phyloP scores from a whole-genome alignment of 352 stramenopile genomes.

The Globisporangium takayamanum region DNA sequence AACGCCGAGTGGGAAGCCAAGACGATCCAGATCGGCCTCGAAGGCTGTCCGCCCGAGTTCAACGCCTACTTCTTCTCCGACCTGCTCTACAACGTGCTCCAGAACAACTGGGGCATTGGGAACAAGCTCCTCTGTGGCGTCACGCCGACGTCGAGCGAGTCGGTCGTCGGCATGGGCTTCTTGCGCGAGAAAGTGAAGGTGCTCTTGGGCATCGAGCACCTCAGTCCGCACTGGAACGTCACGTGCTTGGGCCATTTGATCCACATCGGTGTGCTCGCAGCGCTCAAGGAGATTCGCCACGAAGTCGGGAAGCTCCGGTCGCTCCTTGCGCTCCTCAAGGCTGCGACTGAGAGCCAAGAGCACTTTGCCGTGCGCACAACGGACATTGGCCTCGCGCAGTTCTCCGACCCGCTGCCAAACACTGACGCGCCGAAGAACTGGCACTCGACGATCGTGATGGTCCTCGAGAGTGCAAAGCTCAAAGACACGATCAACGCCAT shows the following conservation, averaged over 20 bases:
- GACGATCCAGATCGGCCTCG: conserved; percentile 66
- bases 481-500: conserved; percentile 70
- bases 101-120: conserved; percentile 71
- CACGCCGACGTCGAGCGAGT: conserved; percentile 53
- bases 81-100: conserved; percentile 72
- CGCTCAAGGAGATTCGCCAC: conserved; percentile 65
- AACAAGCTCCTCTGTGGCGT: conserved; percentile 70
- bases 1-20: conserved; percentile 85
- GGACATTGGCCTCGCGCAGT: conserved; percentile 55
- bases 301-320: conserved; percentile 75
- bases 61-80: conserved; percentile 77
- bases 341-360: conserved; percentile 62
- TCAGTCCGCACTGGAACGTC: conserved; percentile 68
- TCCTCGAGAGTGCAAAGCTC: conserved; percentile 67
- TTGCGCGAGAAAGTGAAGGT: conserved; percentile 76
- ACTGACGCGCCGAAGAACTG: conserved; percentile 66
- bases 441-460: conserved; percentile 66
- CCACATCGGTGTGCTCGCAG: conserved; percentile 50
- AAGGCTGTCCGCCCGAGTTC: conserved; percentile 60
- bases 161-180: conserved; percentile 63
- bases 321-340: conserved; percentile 64
- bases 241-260: conserved; percentile 71
- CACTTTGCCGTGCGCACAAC: conserved; percentile 64
- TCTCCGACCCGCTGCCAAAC: conserved; percentile 55
- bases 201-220: conserved; percentile 67